A percentile compares a stretch with the other conserved stretches of the same genome.
Evolutionary conservation across 2,329 filamentous ascomycete genomes (phyloP).

Genomic region (Alternaria sp.): DNA sequence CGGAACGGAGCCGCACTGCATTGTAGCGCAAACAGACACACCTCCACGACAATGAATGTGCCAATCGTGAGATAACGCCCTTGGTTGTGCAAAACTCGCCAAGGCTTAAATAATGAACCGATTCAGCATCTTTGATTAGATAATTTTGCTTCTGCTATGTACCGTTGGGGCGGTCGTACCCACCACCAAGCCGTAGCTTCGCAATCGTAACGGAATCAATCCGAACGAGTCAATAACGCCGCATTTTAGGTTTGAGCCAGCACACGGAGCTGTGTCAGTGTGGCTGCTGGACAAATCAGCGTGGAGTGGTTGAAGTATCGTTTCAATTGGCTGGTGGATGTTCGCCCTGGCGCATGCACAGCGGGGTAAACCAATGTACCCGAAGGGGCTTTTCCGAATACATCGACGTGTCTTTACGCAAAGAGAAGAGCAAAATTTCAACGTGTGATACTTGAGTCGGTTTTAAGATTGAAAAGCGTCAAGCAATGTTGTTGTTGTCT

Average conservation of each 20-base stretch:
- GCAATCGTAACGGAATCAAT: neutral
- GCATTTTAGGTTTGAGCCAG: neutral
- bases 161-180: no score
- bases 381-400: neutral
- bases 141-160: neutral
- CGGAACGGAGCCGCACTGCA: constrained; percentile 2
- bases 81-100: no score
- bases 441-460: neutral
- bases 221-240: constrained; percentile 1
- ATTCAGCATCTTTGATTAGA: neutral
- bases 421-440: neutral
- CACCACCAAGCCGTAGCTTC: neutral
- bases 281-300: neutral
- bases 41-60: neutral
- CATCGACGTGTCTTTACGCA: neutral
- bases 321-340: neutral
- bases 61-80: no score
- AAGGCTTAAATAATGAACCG: neutral
- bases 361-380: constrained; percentile 5
- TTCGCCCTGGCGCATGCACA: neutral
- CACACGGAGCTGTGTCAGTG: neutral
- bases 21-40: neutral
- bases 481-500: neutral
- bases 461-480: neutral
- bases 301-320: neutral